Evolutionary conservation across 2,329 filamentous ascomycete species (phyloP), one percentile per base, ranked within the genome.

Genomic region (Calonectria pseudoreteaudii): DNA sequence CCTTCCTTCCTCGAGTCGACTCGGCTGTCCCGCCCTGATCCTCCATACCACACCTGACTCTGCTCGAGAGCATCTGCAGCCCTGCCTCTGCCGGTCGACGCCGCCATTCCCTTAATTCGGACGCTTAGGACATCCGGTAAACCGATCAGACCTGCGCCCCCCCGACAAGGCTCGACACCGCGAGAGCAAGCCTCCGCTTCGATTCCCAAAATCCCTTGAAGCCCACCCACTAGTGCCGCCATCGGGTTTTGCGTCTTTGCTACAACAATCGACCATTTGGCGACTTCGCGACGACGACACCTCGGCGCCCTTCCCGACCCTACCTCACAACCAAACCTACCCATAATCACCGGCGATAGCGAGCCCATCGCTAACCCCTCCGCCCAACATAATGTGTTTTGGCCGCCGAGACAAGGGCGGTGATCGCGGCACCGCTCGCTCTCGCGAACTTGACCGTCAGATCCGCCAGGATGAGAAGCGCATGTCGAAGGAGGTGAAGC

Each of bases 381-480:
- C 71, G 72, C 66, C 71, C 47, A 74, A 56, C 74, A 81, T 76
- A 73, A 94, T 94, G 92, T 94, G 92, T 84, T 93, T 94, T 83
- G 91, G 91, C 75, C 85, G 86, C 76, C 87, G 90, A 78, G 87
- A 88, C 71, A 88, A 87, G 79, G 85, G 85, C 75, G 56, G 56
- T 62, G 86, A 86, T 74, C 87, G 88, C 79, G 87, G 87, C 77
- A 84, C 84, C 31, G 86, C 88, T 74, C 91, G 90, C 80, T 93
- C 91, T 74, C 88, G 91, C 83, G 95, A 97, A 84, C 95, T 99
- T 80, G 97, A 99, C 83, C 94, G 94, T 86, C 87, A 91, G 81
- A 91, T 99, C 80, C 93, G 94, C 75, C 91, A 93, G 80, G 97
- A 98, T 87, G 95, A 96, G 87, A 98, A 97, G 90, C 90, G 90